Evolutionary conservation across 2,329 filamentous ascomycete species (phyloP), one percentile per base, ranked within the genome.

Genomic region (Sporothrix globosa): DNA sequence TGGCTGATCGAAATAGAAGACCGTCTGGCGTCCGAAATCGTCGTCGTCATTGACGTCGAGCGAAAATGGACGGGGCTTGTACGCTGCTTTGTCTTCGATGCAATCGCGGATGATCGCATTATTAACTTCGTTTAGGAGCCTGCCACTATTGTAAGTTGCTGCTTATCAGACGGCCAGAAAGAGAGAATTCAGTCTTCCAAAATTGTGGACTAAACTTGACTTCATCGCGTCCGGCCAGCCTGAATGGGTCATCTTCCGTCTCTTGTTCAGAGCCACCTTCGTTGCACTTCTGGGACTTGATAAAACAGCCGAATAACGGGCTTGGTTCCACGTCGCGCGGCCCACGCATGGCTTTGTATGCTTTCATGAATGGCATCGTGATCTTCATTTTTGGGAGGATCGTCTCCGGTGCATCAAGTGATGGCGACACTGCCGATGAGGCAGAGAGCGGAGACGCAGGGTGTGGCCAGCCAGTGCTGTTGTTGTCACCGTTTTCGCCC

Each of bases 281-380:
- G 76, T 75, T 77, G 75, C 77, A 10, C 13, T 14, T 10, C 4
- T 52, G 24, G 24, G 34, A 7, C 14, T 24, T 68, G 34, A 6
- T 13, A 13, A 73, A 46, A 17, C 72, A 70, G n/a, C 27, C 71
- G 52, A 78, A 76, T 19, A 80, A 69, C 2, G 79, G 75, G 24
- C 77, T 76, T 0, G 73, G 72, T 7, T 74, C 72, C 14, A 72
- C 63, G 24, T 68, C 72, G 14, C 74, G 71, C 7, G 77, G 75
- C 1, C 79, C 79, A 21, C 77, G 77, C 77, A 81, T 78, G 17
- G 77, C 75, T 10, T 73, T 74, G 69, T 81, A 81, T 0, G 79
- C 77, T 66, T 76, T 73, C 53, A 81, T 69, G 50, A 74, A 73
- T 1, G 73, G 27, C 67, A 69, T 68, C 1, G 73, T 74, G 24